Base-by-base conservation (phyloP, 192 early-diverging fungal species). In the Lunasporangiospora selenospora region DNA sequence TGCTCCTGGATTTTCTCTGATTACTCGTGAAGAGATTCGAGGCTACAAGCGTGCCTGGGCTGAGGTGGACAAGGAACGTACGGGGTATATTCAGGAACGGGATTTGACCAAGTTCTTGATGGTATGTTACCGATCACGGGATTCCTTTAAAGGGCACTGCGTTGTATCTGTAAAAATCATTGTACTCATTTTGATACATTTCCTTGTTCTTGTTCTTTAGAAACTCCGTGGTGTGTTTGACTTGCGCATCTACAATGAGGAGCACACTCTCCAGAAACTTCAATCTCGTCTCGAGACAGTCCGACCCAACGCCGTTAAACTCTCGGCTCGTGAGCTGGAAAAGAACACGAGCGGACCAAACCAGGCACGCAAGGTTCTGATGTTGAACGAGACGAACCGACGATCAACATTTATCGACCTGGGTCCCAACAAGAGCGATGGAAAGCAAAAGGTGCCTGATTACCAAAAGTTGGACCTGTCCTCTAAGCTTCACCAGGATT, bases 1-100 rank as follows among this genome's bases (percentile, higher is more conserved):
- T 31, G 77, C 81, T 3, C 81, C 83, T 5, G 75, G 80, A 24
- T 87, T 84, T 48, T 84, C 85, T 8, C 29, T 84, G 30, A 77
- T 87, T 6, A 87, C 69, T 29, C 62, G 85, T 37, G 85, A 87
- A 21, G 83, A 87, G 64, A 87, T 87, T 26, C 77, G 85, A 55
- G 67, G 80, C 59, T 86, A 76, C 51, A 86, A 86, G 41, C 80
- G 76, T 34, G 73, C 73, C 24, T 86, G 85, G 85, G 65, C 70
- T 26, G 75, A 52, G 16, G 38, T 84, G 3, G 85, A 86, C 47
- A 36, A 45, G 4, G 67, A 81, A 13, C 58, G 77, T 36, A 80
- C 77, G 6, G 85, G 85, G 0, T 84, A 75, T 58, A 79, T 86
- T 15, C 73, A 75, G 37, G 50, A 73, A 30, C 62, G 81, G 30